phyloP scores from a whole-genome alignment of 2,329 filamentous ascomycete genomes.

The Verticillium nonalfalfae region DNA sequence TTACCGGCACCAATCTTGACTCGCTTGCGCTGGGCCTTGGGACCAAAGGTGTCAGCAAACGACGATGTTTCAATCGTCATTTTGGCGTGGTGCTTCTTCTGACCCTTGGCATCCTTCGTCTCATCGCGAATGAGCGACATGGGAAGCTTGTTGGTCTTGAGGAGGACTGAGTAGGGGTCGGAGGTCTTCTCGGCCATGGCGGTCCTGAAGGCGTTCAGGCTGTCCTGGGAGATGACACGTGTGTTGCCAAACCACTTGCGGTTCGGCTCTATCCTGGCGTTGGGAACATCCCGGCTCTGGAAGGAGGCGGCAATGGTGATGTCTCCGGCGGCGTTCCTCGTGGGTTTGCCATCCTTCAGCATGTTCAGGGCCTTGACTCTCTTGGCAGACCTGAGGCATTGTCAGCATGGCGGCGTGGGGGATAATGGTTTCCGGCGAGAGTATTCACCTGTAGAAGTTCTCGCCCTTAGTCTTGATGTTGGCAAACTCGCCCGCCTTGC shows the following conservation, averaged over 20 bases:
- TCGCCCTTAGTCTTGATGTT: constrained; percentile 95
- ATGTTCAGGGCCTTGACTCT: constrained; percentile 85
- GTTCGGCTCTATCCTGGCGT: constrained; percentile 88
- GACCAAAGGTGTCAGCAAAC: constrained; percentile 85
- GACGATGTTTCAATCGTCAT: constrained; percentile 85
- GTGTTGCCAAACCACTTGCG: constrained; percentile 98
- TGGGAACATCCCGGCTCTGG: constrained; percentile 76
- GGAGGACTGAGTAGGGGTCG: constrained; percentile 88
- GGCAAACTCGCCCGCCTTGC: constrained; percentile 76
- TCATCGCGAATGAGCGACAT: constrained; percentile 88
- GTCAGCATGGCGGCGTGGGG: constrained; percentile 1
- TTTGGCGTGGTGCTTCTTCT: constrained; percentile 91
- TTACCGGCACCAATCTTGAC: constrained; percentile 82
- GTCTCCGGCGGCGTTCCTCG: constrained; percentile 75
- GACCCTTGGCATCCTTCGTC: constrained; percentile 62
- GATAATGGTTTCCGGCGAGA: background rate
- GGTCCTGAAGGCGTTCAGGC: constrained; percentile 77
- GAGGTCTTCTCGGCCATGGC: constrained; percentile 86
- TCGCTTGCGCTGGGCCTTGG: constrained; percentile 86
- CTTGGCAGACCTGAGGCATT: constrained; percentile 56
- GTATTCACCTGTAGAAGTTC: constrained; percentile 82
- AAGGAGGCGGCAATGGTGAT: constrained; percentile 79
- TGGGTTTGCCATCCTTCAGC: constrained; percentile 79
- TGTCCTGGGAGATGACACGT: constrained; percentile 80
- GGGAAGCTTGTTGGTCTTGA: constrained; percentile 95